These are phyloP conservation scores for Papiliotrema laurentii DNA, from an alignment of 1,284 basidiomycete species.

Conservation along the genomic window DNA sequence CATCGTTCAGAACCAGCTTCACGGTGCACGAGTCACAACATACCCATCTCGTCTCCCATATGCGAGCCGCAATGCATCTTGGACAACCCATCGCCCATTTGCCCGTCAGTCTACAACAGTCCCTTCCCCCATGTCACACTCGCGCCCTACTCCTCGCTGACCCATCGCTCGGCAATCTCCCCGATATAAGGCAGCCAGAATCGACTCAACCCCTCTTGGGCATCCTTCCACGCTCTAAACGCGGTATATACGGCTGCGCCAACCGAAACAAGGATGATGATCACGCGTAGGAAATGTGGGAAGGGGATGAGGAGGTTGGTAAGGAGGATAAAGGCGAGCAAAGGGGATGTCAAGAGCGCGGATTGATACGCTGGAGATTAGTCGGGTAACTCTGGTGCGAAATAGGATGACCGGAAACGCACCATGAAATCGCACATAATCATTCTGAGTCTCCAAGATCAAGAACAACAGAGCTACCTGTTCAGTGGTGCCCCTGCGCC, in stretches of 20 bases:
- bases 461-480: conserved; percentile 62
- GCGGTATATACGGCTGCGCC: conserved; percentile 29
- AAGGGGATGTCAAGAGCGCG: conserved; percentile 63
- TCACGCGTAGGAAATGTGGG: conserved; percentile 42
- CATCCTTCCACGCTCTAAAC: conserved; percentile 63
- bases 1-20: too few relatives aligned
- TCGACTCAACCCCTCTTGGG: conserved; percentile 56
- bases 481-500: too few relatives aligned
- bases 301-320: conserved; percentile 57
- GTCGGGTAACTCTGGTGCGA: not conserved
- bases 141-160: conserved; percentile 59
- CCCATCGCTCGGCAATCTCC: conserved; percentile 65
- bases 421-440: conserved; percentile 77
- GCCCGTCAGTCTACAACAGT: too few relatives aligned
- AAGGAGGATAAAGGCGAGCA: conserved; percentile 60
- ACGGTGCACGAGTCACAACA: too few relatives aligned
- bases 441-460: conserved; percentile 71
- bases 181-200: conserved; percentile 67
- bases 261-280: conserved; percentile 28
- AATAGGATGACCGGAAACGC: too few relatives aligned
- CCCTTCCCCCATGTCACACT: too few relatives aligned
- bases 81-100: too few relatives aligned
- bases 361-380: conserved; percentile 67
- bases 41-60: too few relatives aligned
- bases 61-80: too few relatives aligned